These are phyloP conservation scores for Aquilaria yunnanensis DNA, from an alignment of 345 rosid species.

Conservation along the genomic window DNA sequence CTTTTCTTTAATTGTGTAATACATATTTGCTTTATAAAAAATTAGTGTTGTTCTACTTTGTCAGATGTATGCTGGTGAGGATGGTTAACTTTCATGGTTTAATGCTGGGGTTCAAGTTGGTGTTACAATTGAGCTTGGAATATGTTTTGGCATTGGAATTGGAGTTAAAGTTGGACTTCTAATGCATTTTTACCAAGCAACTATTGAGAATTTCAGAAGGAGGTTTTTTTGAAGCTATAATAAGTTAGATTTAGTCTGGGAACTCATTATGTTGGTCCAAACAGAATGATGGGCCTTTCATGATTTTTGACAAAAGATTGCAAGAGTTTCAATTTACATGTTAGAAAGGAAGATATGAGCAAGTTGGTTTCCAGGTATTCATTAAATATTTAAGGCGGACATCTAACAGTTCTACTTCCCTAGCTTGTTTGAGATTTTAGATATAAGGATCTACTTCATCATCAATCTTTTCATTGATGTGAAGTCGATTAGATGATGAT, in stretches of 20 bases:
- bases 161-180: conserved; percentile 72
- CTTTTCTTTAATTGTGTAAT: too few species aligned
- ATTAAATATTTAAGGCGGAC: too few species aligned
- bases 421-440: too few species aligned
- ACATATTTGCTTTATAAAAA: neutral
- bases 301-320: conserved; percentile 13
- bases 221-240: conserved; percentile 47
- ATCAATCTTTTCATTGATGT: too few species aligned
- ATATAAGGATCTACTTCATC: too few species aligned
- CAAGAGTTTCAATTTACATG: conserved; percentile 12
- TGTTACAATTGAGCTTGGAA: conserved; percentile 83
- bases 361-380: too few species aligned
- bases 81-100: conserved; percentile 80
- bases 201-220: conserved; percentile 74
- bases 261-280: neutral
- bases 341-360: conserved; percentile 1
- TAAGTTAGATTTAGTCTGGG: neutral
- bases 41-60: neutral
- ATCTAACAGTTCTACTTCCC: too few species aligned
- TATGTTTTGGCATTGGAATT: conserved; percentile 68
- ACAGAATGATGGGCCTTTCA: conserved; percentile 9
- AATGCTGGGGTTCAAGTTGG: conserved; percentile 87
- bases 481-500: too few species aligned
- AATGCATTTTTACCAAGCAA: conserved; percentile 81
- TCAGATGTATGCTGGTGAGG: conserved; percentile 49